A percentile compares a stretch with the other conserved stretches of the same genome.
phyloP scores from a whole-genome alignment of 2,329 filamentous ascomycete species.

The Pestalotiopsis sp. region DNA sequence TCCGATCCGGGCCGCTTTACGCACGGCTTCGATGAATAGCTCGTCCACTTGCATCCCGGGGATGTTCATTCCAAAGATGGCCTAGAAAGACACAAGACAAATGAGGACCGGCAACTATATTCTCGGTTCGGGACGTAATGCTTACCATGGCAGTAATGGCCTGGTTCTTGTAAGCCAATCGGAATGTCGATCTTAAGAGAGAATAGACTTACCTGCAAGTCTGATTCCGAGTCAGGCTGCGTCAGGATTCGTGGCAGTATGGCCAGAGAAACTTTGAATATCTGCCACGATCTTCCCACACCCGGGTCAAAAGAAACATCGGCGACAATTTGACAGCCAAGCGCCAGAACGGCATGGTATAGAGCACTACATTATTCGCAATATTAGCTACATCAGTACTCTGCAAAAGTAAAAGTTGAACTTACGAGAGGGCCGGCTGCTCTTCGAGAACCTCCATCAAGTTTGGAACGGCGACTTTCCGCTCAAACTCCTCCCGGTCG shows the following conservation, averaged over 20 bases:
- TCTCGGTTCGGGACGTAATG: background rate
- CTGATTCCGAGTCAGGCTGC: background rate
- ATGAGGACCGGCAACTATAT: background rate
- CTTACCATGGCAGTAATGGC: conserved; percentile 8
- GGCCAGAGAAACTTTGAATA: conserved; percentile 1
- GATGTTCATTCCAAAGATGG: conserved; percentile 6
- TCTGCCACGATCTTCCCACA: background rate
- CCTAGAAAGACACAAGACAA: background rate
- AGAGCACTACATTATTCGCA: background rate
- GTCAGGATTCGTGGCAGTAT: conserved; percentile 2
- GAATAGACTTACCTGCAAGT: background rate
- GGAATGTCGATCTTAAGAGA: background rate
- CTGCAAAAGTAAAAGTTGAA: background rate
- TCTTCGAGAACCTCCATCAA: background rate
- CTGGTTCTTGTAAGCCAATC: background rate
- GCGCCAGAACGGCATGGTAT: conserved; percentile 5
- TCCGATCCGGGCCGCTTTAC: background rate
- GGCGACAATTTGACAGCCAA: conserved; percentile 4
- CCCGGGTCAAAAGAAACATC: conserved; percentile 7
- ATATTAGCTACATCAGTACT: background rate
- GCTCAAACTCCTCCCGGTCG: background rate
- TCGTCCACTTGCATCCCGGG: conserved; percentile 5
- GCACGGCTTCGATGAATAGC: conserved; percentile 1
- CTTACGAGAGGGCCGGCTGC: conserved; percentile 4
- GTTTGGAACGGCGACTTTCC: background rate